These are phyloP conservation scores for Penicillium silybi DNA, from an alignment of 495 filamentous ascomycete genomes.

Conservation along the genomic window DNA sequence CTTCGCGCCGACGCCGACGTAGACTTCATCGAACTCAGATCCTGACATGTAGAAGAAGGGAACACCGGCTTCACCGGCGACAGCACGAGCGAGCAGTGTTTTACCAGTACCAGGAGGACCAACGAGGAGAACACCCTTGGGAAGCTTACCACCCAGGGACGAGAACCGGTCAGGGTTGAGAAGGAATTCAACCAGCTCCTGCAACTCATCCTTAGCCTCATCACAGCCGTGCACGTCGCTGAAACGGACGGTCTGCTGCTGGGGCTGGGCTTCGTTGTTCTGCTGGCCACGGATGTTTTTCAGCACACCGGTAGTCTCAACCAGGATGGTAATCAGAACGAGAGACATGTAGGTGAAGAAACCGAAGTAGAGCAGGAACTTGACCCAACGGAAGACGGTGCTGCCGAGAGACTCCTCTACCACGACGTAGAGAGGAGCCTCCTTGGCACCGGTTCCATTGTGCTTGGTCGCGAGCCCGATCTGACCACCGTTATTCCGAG, in stretches of 20 bases:
- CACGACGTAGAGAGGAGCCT: slow-evolving; percentile 83
- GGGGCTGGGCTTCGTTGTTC: slow-evolving; percentile 79
- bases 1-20: slow-evolving; percentile 96
- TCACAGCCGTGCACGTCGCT: slow-evolving; percentile 95
- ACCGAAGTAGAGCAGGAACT: slow-evolving; percentile 73
- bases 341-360: slow-evolving; percentile 71
- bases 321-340: slow-evolving; percentile 68
- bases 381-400: slow-evolving; percentile 83
- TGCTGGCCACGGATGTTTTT: slow-evolving; percentile 69
- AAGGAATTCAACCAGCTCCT: slow-evolving; percentile 94
- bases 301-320: slow-evolving; percentile 72
- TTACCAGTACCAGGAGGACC: slow-evolving; percentile 97
- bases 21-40: slow-evolving; percentile 96
- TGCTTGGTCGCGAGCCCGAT: slow-evolving; percentile 41
- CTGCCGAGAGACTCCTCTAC: slow-evolving; percentile 85
- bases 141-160: slow-evolving; percentile 88
- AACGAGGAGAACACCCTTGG: slow-evolving; percentile 93
- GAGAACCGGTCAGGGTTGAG: slow-evolving; percentile 89
- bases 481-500: slow-evolving; percentile 65
- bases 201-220: slow-evolving; percentile 95
- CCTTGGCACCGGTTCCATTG: slow-evolving; percentile 64
- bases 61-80: slow-evolving; percentile 94
- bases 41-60: slow-evolving; percentile 99
- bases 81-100: slow-evolving; percentile 92
- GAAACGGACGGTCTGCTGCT: slow-evolving; percentile 88